Conservation (phyloP, 768 basidiomycete genomes). For the Dioszegia aurantiaca region DNA sequence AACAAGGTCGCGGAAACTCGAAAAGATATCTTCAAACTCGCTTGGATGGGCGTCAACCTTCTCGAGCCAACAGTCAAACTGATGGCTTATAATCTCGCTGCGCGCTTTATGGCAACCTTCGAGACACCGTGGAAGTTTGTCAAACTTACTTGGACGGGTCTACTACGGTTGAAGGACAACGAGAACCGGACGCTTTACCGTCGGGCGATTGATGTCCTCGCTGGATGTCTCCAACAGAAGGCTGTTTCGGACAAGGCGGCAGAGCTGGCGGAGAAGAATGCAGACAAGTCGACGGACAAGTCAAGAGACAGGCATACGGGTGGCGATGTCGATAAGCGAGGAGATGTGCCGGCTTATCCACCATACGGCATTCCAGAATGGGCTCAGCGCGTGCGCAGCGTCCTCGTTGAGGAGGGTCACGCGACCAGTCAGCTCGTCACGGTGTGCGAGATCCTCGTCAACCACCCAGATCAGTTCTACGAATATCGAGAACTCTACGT, state of each 20-base stretch:
- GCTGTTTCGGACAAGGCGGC: too few species aligned
- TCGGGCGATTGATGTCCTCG: conserved; percentile 81
- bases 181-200: conserved; percentile 74
- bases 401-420: conserved; percentile 83
- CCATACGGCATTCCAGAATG: conserved; percentile 61
- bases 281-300: too few species aligned
- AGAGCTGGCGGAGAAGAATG: too few species aligned
- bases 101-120: conserved; percentile 85
- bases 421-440: conserved; percentile 64
- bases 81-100: conserved; percentile 82
- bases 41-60: conserved; percentile 78
- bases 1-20: conserved; percentile 74
- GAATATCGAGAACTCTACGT: conserved; percentile 88
- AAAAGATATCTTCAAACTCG: conserved; percentile 89
- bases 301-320: conserved; percentile 50
- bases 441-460: conserved; percentile 88
- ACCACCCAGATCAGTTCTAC: conserved; percentile 87
- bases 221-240: conserved; percentile 70
- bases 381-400: conserved; percentile 78
- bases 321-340: background rate
- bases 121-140: conserved; percentile 89
- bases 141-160: conserved; percentile 80
- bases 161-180: conserved; percentile 76
- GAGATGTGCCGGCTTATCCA: conserved; percentile 49
- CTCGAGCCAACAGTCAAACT: conserved; percentile 92